Conservation (phyloP, 805 yeast genomes). For the Saccharomyces cerevisiae region DNA sequence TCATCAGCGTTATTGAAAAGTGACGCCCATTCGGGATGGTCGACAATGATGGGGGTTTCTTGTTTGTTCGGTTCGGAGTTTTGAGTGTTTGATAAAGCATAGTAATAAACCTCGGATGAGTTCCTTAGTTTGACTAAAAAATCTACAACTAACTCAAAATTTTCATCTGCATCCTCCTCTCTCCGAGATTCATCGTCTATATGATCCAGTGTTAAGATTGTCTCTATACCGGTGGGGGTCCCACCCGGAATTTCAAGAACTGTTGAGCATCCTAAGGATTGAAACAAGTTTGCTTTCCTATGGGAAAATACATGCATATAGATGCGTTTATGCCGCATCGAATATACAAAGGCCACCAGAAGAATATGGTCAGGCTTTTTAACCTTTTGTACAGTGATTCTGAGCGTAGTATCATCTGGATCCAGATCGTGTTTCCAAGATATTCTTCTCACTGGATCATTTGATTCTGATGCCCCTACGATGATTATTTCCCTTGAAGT, state of each 20-base stretch:
- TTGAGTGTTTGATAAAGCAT: neutral
- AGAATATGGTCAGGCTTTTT: constrained; percentile 5
- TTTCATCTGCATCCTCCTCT: neutral
- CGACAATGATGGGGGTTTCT: neutral
- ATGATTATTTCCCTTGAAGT: constrained; percentile 62
- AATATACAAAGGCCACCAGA: constrained; percentile 13
- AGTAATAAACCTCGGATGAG: neutral
- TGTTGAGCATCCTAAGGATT: constrained; percentile 12
- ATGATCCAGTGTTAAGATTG: neutral
- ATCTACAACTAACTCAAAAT: neutral
- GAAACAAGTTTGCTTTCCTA: constrained; percentile 6
- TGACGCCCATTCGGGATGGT: neutral
- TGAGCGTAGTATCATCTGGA: constrained; percentile 46
- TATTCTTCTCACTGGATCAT: constrained; percentile 38
- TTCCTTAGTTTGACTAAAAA: neutral
- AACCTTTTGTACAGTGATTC: constrained; percentile 29
- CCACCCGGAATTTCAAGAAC: constrained; percentile 11
- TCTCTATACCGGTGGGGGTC: constrained; percentile 8
- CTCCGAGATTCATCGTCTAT: neutral
- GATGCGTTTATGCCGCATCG: constrained; percentile 14
- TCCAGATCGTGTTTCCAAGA: constrained; percentile 69
- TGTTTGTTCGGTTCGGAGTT: neutral
- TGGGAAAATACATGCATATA: constrained; percentile 16
- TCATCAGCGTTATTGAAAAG: neutral
- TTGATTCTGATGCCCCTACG: constrained; percentile 30